Evolutionary conservation across 768 basidiomycete genomes (phyloP).

Genomic region (Xerocomellus chrysenteron): DNA sequence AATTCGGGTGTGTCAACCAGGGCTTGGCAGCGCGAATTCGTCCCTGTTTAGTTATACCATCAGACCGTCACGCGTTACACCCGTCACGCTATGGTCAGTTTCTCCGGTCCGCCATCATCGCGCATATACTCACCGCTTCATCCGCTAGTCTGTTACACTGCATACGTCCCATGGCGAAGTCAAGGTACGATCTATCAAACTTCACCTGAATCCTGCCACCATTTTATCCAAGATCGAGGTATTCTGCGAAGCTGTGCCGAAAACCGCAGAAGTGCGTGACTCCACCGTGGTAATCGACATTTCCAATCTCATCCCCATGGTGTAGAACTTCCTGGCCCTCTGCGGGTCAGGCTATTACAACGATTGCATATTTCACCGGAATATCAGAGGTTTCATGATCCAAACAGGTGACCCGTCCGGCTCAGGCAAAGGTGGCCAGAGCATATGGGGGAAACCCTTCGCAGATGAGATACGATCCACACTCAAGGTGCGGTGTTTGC

Average conservation of each 20-base stretch:
- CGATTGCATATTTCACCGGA: conserved; percentile 84
- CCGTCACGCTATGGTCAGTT: conserved; percentile 31
- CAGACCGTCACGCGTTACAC: conserved; percentile 25
- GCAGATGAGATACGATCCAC: conserved; percentile 92
- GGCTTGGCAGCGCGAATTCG: too few relatives aligned
- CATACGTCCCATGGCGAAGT: conserved; percentile 94
- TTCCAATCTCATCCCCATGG: background rate
- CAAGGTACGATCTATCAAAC: conserved; percentile 59
- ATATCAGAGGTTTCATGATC: conserved; percentile 95
- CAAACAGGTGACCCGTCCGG: conserved; percentile 91
- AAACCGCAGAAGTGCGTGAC: conserved; percentile 80
- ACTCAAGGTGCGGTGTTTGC: conserved; percentile 64
- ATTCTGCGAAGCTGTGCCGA: conserved; percentile 96
- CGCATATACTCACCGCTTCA: conserved; percentile 11
- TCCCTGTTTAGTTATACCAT: background rate
- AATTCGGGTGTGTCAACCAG: too few relatives aligned
- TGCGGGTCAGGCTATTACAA: conserved; percentile 90
- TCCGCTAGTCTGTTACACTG: conserved; percentile 81
- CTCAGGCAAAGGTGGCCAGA: conserved; percentile 94
- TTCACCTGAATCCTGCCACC: background rate
- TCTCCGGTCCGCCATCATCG: conserved; percentile 24
- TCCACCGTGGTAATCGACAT: background rate
- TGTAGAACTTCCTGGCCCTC: conserved; percentile 91
- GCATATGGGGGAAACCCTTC: conserved; percentile 93
- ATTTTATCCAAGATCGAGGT: conserved; percentile 71